Percentiles rank a stretch among this genome's conserved stretches.
These are phyloP conservation scores for Phaeophleospora eucalypticola DNA, from an alignment of 2,329 filamentous ascomycete genomes.

Conservation along the genomic window DNA sequence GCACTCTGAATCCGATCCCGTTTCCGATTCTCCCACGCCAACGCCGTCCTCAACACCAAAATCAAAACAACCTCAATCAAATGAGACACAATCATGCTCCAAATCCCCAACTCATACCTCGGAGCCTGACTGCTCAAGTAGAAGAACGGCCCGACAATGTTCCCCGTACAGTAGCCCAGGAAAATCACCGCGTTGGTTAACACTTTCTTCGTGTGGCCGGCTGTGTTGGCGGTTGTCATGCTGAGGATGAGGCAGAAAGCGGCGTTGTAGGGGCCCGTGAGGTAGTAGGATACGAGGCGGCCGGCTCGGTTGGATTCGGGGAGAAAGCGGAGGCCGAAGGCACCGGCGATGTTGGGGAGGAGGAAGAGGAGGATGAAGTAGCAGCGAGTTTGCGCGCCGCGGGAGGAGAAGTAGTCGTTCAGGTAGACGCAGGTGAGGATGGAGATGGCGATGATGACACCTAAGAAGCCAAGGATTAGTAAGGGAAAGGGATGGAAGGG, in stretches of 20 bases:
- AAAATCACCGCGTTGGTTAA: slow-evolving; percentile 60
- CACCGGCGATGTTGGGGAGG: slow-evolving; percentile 56
- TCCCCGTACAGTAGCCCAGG: slow-evolving; percentile 46
- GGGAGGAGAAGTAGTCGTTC: slow-evolving; percentile 38
- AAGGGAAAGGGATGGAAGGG: neutral
- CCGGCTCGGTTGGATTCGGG: slow-evolving; percentile 46
- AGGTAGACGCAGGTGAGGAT: slow-evolving; percentile 48
- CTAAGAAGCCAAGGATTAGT: slow-evolving; percentile 17
- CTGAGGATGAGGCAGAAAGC: slow-evolving; percentile 50
- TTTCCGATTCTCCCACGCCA: slow-evolving; percentile 49
- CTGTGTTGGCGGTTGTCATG: slow-evolving; percentile 49
- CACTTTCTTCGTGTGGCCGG: slow-evolving; percentile 60
- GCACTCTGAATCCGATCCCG: slow-evolving; percentile 47
- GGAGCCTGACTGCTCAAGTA: slow-evolving; percentile 54
- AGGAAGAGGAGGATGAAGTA: slow-evolving; percentile 55
- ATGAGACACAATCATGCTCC: slow-evolving; percentile 55
- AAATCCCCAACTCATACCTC: slow-evolving; percentile 49
- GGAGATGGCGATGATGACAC: slow-evolving; percentile 47
- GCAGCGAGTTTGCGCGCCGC: slow-evolving; percentile 31
- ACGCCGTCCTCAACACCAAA: slow-evolving; percentile 42
- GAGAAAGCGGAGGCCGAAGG: slow-evolving; percentile 56
- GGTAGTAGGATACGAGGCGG: slow-evolving; percentile 56
- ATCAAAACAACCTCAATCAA: slow-evolving; percentile 50
- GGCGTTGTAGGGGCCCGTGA: slow-evolving; percentile 50
- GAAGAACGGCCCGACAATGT: slow-evolving; percentile 60